Base-by-base conservation (phyloP, 441 rosid species). In the Eutrema salsugineum region DNA sequence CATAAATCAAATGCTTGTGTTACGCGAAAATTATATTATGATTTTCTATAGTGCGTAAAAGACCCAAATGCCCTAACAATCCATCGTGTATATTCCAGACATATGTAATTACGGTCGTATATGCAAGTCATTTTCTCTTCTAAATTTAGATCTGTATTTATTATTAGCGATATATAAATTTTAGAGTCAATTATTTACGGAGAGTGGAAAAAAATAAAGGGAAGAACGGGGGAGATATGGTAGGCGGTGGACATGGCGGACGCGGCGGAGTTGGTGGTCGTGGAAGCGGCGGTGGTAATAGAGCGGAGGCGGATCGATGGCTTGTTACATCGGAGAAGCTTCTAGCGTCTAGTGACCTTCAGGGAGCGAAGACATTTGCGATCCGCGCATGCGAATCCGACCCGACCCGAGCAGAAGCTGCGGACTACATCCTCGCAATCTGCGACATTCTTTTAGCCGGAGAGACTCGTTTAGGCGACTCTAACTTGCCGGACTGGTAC, bases 321-420 rank as follows among this genome's bases (percentile, higher is more conserved):
- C 84, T 93, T 8, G 81, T 82, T 14, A 85, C 88, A 47, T 88
- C 97, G 8, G 96, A 89, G 84, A 95, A 93, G 83, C 93, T 92
- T 12, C 66, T 92, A 3, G 80, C 83, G 11, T 80, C 96, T 2
- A 88, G 78, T n/a, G 99, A 95, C 69, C 80, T 91, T 46, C 88
- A 88, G 35, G 97, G 93, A 35, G 89, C 99, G 0, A 78, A 84
- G 68, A 87, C 83, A 43, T 93, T 87, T 50, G 99, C 98, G 79
- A 83, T 85, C 81, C 86, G 97, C 27, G 97, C 88, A 8, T 81
- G 96, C 5, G 96, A 83, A 35, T 85, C 90, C 12, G 89, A 90
- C 82, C 92, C 96, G 27, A 70, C 85, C 49, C 79, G 87, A 63
- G 77, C 76, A 12, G 79, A 79, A n/a, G 83, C 83, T 10, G 82